These are phyloP conservation scores for Arabis alpina DNA, from an alignment of 345 rosid genomes.

Conservation along the genomic window DNA sequence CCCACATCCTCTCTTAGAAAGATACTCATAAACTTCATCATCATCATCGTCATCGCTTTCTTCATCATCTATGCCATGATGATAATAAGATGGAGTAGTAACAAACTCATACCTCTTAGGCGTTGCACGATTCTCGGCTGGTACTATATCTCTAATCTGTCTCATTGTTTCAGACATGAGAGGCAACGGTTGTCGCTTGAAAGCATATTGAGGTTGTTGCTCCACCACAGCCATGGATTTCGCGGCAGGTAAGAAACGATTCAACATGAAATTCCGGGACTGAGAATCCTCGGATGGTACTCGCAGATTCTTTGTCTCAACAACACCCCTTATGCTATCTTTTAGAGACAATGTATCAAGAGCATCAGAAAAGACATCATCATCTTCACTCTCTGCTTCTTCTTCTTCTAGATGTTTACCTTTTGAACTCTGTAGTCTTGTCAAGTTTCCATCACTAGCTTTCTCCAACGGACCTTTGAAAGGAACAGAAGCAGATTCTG, in stretches of 20 bases:
- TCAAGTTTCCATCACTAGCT: slow-evolving; percentile 5
- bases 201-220: slow-evolving; percentile 60
- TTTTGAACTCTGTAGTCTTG: slow-evolving; percentile 28
- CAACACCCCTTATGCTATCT: slow-evolving; percentile 53
- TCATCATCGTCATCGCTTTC: slow-evolving; percentile 52
- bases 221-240: slow-evolving; percentile 79
- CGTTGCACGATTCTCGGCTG: slow-evolving; percentile 33
- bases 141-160: slow-evolving; percentile 39
- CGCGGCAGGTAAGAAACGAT: slow-evolving; percentile 93
- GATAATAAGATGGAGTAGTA: slow-evolving; percentile 29
- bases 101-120: slow-evolving; percentile 38
- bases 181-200: slow-evolving; percentile 52
- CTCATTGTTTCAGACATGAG: slow-evolving; percentile 49
- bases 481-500: slow-evolving; percentile 71
- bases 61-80: slow-evolving; percentile 19
- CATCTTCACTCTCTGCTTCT: slow-evolving; percentile 31
- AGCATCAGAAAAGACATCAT: slow-evolving; percentile 78
- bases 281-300: slow-evolving; percentile 55
- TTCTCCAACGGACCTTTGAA: slow-evolving; percentile 63
- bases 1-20: slow-evolving; percentile 74
- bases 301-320: slow-evolving; percentile 48
- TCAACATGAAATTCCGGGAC: slow-evolving; percentile 78
- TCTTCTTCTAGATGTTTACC: slow-evolving; percentile 34
- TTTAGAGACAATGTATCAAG: slow-evolving; percentile 61
- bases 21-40: slow-evolving; percentile 47